These are phyloP conservation scores for Chaetoceros muelleri DNA, from an alignment of 108 stramenopile genomes.

Conservation along the genomic window DNA sequence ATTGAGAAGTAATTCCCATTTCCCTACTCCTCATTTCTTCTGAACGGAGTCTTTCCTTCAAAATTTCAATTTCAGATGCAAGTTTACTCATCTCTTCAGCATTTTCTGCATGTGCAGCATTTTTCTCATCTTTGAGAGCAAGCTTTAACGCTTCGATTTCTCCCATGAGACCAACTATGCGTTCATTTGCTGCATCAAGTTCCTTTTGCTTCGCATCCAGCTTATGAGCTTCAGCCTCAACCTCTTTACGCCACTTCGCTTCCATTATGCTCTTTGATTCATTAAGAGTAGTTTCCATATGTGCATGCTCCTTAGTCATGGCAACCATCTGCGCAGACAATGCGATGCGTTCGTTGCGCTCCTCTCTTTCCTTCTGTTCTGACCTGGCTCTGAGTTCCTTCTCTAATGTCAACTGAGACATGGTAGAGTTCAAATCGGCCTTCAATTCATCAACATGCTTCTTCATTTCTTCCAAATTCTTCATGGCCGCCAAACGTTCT, in stretches of 20 bases:
- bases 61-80: not conserved
- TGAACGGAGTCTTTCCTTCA: not conserved
- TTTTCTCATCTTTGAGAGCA: slow-evolving; percentile 5
- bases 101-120: not conserved
- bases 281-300: slow-evolving; percentile 11
- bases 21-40: not conserved
- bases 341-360: slow-evolving; percentile 14
- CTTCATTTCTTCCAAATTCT: slow-evolving; percentile 4
- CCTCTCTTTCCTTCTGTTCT: slow-evolving; percentile 22
- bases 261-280: slow-evolving; percentile 10
- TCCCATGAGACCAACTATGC: not conserved
- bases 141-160: not conserved
- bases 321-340: slow-evolving; percentile 17
- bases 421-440: slow-evolving; percentile 1
- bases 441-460: slow-evolving; percentile 5
- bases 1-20: not conserved
- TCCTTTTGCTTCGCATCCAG: not conserved
- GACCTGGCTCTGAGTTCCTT: slow-evolving; percentile 12
- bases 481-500: slow-evolving; percentile 1
- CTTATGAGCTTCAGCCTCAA: not conserved
- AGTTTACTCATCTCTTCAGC: slow-evolving; percentile 2
- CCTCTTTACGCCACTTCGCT: not conserved
- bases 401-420: slow-evolving; percentile 8
- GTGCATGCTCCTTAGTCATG: slow-evolving; percentile 16
- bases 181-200: not conserved